Evolutionary conservation across 2,329 filamentous ascomycete species (phyloP), one percentile per base, ranked within the genome.

Genomic region (Pseudonectria buxi): DNA sequence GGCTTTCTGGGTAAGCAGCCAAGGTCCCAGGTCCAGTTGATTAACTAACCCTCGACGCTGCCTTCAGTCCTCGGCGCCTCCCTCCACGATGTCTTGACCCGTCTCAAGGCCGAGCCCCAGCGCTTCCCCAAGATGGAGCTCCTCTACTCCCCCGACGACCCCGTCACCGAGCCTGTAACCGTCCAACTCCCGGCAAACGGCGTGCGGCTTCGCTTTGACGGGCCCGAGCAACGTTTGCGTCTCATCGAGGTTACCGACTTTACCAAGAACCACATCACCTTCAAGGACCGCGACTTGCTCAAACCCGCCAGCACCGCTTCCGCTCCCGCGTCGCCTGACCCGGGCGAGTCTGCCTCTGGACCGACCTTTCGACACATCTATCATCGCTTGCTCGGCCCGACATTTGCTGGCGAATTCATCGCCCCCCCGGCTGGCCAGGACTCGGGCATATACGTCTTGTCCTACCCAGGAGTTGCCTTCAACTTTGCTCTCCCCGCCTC

Each of bases 161-260:
- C 92, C 4, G 72, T 95, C 24, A 71, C 71, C 24, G 76, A 86
- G 18, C 86, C 88, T 0, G 75, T 95, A 13, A 68, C 86, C 28
- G 63, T 96, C 36, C 72, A 72, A 13, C 75, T 98, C 4, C 85
- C 89, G 1, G 74, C 78, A 4, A 98, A 96, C 62, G 92, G 92
- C 18, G 62, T 98, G 22, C 83, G 90, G 10, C 67, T 98, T 35
- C 86, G 86, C 28, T 98, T 98, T 56, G 92, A 98, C 56, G 92
- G 89, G 0, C 81, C 86, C 4, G 89, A 96, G 53, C 92, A 98
- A 62, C 79, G 90, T 25, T 68, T 98, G 28, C 84, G 92, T 3
- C 67, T 98, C 42, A 86, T 98, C 49, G 92, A 98, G 61, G 78
- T 96, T 7, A 64, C 86, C 35, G 88, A 96, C 63, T 95, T 98